Percentiles rank a stretch among this genome's conserved stretches.
These are phyloP conservation scores for Rhodotorula kratochvilovae DNA, from an alignment of 768 basidiomycete species.

Conservation along the genomic window DNA sequence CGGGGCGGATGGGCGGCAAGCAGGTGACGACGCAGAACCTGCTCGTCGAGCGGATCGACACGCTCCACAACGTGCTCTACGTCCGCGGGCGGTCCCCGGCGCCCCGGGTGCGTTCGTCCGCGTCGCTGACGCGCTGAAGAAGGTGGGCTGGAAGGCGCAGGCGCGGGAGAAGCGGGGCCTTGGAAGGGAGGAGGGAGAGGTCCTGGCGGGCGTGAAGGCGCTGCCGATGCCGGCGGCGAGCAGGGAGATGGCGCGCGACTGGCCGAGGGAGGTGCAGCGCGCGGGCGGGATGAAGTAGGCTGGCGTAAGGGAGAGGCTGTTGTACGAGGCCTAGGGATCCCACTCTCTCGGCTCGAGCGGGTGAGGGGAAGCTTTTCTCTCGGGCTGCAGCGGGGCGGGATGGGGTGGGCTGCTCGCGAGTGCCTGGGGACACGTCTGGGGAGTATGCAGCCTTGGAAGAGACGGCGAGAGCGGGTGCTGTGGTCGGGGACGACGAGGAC, in stretches of 20 bases:
- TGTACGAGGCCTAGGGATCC: background rate
- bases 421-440: too few relatives aligned
- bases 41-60: slow-evolving; percentile 80
- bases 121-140: slow-evolving; percentile 85
- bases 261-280: slow-evolving; percentile 35
- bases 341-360: too few relatives aligned
- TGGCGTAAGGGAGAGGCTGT: background rate
- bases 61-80: slow-evolving; percentile 76
- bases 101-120: slow-evolving; percentile 80
- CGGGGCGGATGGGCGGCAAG: slow-evolving; percentile 82
- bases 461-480: too few relatives aligned
- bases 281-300: slow-evolving; percentile 5
- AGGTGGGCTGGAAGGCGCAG: slow-evolving; percentile 62
- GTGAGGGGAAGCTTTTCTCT: too few relatives aligned
- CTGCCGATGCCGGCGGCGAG: slow-evolving; percentile 93
- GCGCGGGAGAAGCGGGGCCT: slow-evolving; percentile 71
- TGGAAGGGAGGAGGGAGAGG: slow-evolving; percentile 43
- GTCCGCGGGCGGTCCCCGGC: slow-evolving; percentile 87
- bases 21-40: slow-evolving; percentile 83
- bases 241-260: slow-evolving; percentile 61
- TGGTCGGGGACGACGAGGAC: too few relatives aligned
- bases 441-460: too few relatives aligned
- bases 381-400: too few relatives aligned
- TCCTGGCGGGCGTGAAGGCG: slow-evolving; percentile 74
- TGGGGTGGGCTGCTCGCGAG: too few relatives aligned